Conservation (phyloP, 495 filamentous ascomycete genomes). For the Neurospora sp. region DNA sequence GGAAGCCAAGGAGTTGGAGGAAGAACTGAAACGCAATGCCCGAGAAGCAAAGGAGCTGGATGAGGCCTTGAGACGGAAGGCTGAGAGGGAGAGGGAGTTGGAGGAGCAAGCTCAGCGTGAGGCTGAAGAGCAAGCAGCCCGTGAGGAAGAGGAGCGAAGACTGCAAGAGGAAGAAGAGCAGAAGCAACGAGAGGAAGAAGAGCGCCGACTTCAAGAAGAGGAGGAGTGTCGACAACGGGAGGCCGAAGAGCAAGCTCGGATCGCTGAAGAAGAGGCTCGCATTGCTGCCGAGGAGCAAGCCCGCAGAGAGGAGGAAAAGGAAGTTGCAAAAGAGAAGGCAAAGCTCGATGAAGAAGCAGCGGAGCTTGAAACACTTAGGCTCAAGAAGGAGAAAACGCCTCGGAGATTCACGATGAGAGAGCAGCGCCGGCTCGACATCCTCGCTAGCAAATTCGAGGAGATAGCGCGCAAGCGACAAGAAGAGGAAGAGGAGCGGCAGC, state of each 20-base stretch:
- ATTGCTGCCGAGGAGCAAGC: conserved; percentile 9
- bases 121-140: conserved; percentile 22
- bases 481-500: conserved; percentile 10
- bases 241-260: background rate
- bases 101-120: conserved; percentile 18
- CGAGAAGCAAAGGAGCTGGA: conserved; percentile 23
- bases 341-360: conserved; percentile 22
- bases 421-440: conserved; percentile 6
- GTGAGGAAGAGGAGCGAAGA: conserved; percentile 23
- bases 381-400: conserved; percentile 14
- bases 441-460: conserved; percentile 8
- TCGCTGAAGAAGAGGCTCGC: conserved; percentile 5
- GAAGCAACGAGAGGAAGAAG: conserved; percentile 10
- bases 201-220: background rate
- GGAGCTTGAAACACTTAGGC: conserved; percentile 16
- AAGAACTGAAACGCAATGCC: conserved; percentile 15
- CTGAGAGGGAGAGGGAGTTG: conserved; percentile 20
- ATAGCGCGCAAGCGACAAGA: conserved; percentile 13
- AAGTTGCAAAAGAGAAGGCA: conserved; percentile 1
- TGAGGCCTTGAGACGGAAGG: conserved; percentile 16
- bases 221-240: conserved; percentile 1
- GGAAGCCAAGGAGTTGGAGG: conserved; percentile 20
- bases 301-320: conserved; percentile 1
- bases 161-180: conserved; percentile 28
- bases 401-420: conserved; percentile 3